Percentiles rank a stretch among this genome's conserved stretches.
Evolutionary conservation across 2,329 filamentous ascomycete species (phyloP).

Genomic region (Ustulina deusta): DNA sequence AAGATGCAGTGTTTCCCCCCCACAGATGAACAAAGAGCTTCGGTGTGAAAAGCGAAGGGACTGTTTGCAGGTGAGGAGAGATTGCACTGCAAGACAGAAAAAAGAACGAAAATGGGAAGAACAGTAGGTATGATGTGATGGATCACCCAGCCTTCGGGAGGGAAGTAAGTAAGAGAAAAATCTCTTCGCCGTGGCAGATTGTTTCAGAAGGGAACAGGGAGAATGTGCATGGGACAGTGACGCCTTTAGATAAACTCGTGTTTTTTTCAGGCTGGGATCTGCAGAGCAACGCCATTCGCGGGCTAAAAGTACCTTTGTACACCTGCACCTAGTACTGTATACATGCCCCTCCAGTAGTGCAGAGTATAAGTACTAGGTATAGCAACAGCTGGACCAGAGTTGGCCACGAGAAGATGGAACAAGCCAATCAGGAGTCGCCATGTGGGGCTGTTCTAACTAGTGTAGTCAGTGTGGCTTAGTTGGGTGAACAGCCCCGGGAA

Average conservation of each 20-base stretch:
- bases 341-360: not conserved
- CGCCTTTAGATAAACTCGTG: conserved; percentile 45
- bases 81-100: conserved; percentile 28
- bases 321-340: conserved; percentile 1
- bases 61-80: conserved; percentile 41
- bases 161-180: conserved; percentile 41
- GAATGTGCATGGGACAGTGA: conserved; percentile 43
- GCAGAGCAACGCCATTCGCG: conserved; percentile 33
- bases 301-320: conserved; percentile 30
- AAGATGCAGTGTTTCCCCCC: conserved; percentile 38
- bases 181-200: conserved; percentile 43
- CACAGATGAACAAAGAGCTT: conserved; percentile 43
- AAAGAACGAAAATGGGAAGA: conserved; percentile 34
- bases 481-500: conserved; percentile 9
- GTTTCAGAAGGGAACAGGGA: conserved; percentile 43
- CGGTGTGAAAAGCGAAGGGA: conserved; percentile 39
- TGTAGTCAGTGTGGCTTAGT: conserved; percentile 37
- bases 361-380: not conserved
- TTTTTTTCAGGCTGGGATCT: conserved; percentile 45
- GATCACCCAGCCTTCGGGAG: conserved; percentile 44
- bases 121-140: conserved; percentile 40
- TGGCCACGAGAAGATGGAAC: conserved; percentile 1
- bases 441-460: conserved; percentile 18
- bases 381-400: not conserved
- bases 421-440: conserved; percentile 19